Conservation (phyloP, 2,329 filamentous ascomycete genomes). For the Ascochyta koolunga region DNA sequence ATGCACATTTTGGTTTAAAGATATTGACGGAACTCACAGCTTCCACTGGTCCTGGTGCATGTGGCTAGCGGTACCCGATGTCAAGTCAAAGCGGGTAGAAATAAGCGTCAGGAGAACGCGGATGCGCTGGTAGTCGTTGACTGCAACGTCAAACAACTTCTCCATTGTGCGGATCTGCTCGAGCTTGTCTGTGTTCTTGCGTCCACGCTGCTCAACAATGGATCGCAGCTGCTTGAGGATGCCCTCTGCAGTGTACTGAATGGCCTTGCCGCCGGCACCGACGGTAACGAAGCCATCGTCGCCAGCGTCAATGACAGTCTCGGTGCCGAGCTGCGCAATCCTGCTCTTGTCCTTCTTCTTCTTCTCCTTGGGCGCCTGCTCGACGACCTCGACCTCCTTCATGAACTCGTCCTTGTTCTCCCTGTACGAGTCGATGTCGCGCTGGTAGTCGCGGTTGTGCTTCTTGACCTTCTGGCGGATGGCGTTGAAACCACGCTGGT, state of each 20-base stretch:
- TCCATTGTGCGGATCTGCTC: conserved; percentile 99
- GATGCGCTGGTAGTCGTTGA: conserved; percentile 91
- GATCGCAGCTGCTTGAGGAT: conserved; percentile 95
- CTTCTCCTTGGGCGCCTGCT: conserved; percentile 59
- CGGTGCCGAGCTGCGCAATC: conserved; percentile 58
- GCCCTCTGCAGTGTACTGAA: conserved; percentile 94
- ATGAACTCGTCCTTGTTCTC: conserved; percentile 86
- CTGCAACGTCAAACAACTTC: conserved; percentile 87
- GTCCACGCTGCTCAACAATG: conserved; percentile 94
- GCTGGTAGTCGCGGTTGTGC: conserved; percentile 93
- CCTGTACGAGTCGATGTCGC: conserved; percentile 85
- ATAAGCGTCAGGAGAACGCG: conserved; percentile 90
- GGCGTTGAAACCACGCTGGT: conserved; percentile 90
- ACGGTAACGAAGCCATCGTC: conserved; percentile 90
- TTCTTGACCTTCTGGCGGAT: conserved; percentile 99
- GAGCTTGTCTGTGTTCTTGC: conserved; percentile 95
- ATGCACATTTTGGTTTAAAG: not conserved
- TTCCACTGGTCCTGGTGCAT: conserved; percentile 99
- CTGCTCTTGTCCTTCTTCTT: conserved; percentile 52
- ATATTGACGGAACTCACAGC: conserved; percentile 53
- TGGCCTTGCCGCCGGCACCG: conserved; percentile 83
- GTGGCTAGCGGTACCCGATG: conserved; percentile 75
- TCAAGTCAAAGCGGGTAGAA: conserved; percentile 92
- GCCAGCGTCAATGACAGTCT: conserved; percentile 62
- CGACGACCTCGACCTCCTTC: conserved; percentile 81